Evolutionary conservation across 2,329 filamentous ascomycete species (phyloP).

Genomic region (Venturia pyrina): DNA sequence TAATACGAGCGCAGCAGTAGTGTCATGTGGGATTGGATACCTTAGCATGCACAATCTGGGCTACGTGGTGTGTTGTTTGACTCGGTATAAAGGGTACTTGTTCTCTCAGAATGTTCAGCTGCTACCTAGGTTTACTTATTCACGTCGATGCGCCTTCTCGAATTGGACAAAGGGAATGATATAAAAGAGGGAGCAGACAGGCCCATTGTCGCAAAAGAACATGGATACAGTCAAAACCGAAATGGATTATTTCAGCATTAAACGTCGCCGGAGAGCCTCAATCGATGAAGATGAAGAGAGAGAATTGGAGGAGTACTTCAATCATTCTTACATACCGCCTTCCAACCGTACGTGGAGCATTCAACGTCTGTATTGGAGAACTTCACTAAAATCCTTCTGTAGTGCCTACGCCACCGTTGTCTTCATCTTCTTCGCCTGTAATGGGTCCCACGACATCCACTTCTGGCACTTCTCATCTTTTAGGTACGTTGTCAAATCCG

Average conservation of each 20-base stretch:
- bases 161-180: not conserved
- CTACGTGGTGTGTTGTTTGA: constrained; percentile 1
- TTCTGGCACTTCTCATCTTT: not conserved
- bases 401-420: constrained; percentile 27
- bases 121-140: not conserved
- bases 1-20: not conserved
- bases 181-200: not conserved
- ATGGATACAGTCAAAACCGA: not conserved
- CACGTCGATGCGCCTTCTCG: not conserved
- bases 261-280: not conserved
- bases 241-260: constrained; percentile 8
- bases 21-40: not conserved
- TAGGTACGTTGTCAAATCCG: not conserved
- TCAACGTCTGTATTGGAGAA: not conserved
- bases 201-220: not conserved
- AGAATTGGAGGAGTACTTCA: constrained; percentile 29
- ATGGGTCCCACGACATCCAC: constrained; percentile 9
- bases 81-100: not conserved
- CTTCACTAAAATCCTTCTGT: constrained; percentile 13
- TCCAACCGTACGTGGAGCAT: constrained; percentile 15
- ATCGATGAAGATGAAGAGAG: constrained; percentile 7
- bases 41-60: too few relatives aligned
- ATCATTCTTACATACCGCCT: constrained; percentile 25
- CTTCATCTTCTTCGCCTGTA: constrained; percentile 16
- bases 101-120: not conserved